Evolutionary conservation across 1,284 basidiomycete species (phyloP), one percentile per base, ranked within the genome.

Genomic region (Tylopilus sp.): DNA sequence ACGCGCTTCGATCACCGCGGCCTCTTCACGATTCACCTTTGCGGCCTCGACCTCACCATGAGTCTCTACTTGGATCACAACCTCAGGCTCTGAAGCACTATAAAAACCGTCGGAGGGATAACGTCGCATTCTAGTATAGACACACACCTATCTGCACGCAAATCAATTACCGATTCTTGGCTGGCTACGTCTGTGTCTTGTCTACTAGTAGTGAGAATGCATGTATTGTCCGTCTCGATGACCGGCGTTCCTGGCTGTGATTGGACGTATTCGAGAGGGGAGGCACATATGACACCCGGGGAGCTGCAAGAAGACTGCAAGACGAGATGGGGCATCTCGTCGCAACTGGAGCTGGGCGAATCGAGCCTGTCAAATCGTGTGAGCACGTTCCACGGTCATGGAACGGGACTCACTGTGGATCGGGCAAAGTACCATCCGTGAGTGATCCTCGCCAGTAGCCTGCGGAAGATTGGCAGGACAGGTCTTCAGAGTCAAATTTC

Each of bases 111-210:
- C 13, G 12, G 53, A 33, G 38, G 56, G 4, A 16, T 29, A 12
- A n/a, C n/a, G 10, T 49, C n/a, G 24, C n/a, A 6, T 15, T 24
- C n/a, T 13, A 36, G 47, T 24, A 24, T 12, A 13, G 44, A 51
- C 6, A 44, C 52, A 24, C 58, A 70, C 69, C 56, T 38, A 26
- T 63, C 52, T 44, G 52, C 53, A 12, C 57, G 53, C 22, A 29
- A 49, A 52, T 54, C 58, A 12, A 59, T 5, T 1, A 41, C 8
- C 9, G 32, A 57, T 2, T 6, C 29, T 19, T 39, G 39, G 32
- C 33, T 41, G 52, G 57, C 58, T 19, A 29, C 36, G 16, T 47
- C 54, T 3, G 47, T 54, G 8, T 54, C 53, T 24, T 33, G 47
- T 54, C 51, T 19, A 29, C 29, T 29, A 29, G 29, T 29, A 6